Base-by-base conservation (phyloP, 352 stramenopile species). In the Globisporangium paroecandrum region DNA sequence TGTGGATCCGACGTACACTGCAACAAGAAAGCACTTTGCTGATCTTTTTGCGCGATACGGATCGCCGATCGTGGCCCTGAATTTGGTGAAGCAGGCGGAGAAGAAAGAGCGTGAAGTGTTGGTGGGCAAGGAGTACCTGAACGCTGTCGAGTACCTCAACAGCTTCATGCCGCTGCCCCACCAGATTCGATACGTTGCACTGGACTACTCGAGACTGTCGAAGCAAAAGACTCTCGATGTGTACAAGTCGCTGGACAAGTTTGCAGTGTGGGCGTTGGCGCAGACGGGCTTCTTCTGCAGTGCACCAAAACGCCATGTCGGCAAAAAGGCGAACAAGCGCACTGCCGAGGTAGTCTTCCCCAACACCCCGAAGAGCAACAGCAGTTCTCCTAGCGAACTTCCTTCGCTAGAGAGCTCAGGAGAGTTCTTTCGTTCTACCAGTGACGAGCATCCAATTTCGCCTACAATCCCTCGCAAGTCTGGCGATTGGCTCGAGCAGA, bases 121-220 rank as follows among this genome's bases (percentile, higher is more conserved):
- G 46, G 95, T 99, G 18, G 96, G 97, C 24, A 97, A 98, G 66
- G 96, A 99, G 75, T 99, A 98, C 71, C 90, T 98, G 69, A 96
- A 98, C 69, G 96, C 97, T 1, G 95, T 99, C 66, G 94, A 99
- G 78, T 98, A 99, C 67, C 87, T 99, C n/a, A 99, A 99, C 78
- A 93, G 89, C 71, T 96, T 94, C 62, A 91, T 94, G 72, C 87
- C 86, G 36, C 74, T 74, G n/a, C 72, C 93, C 34, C 93, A 99
- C 72, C 96, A 97, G 58, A 97, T 99, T 70, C 89, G 94, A 20
- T 99, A 99, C 75, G 97, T 98, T 64, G 97, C 96, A 1, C 76
- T 99, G 43, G 97, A 99, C 78, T 99, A 99, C 72, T 98, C 89
- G 47, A 80, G 96, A 10, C 73, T 98, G 8, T 96, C 82, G 47